Conservation (phyloP, 768 basidiomycete species). For the Neoboletus brunneissimus region DNA sequence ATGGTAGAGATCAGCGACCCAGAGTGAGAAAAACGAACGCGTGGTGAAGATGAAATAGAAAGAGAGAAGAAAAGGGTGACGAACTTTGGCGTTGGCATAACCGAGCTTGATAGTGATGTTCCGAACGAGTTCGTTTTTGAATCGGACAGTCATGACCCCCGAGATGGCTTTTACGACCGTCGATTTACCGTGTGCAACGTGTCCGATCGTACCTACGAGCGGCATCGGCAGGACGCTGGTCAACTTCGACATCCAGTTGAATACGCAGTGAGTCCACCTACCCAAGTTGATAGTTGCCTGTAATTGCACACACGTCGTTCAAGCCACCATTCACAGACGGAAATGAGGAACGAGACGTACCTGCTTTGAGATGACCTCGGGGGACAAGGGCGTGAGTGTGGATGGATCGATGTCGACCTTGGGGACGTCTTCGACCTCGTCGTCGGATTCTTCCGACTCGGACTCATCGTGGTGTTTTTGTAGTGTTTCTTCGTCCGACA, state of each 20-base stretch:
- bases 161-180: constrained; percentile 99
- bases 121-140: constrained; percentile 98
- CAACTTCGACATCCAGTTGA: not conserved
- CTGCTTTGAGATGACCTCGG: constrained; percentile 89
- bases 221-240: constrained; percentile 5
- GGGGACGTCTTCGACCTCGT: constrained; percentile 51
- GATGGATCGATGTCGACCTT: constrained; percentile 76
- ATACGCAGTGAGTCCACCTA: constrained; percentile 26
- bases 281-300: constrained; percentile 95
- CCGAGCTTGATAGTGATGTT: constrained; percentile 99
- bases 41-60: not conserved
- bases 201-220: constrained; percentile 88
- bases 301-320: constrained; percentile 11
- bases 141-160: constrained; percentile 95
- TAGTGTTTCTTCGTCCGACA: constrained; percentile 68
- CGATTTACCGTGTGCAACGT: constrained; percentile 97
- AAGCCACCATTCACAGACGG: not conserved
- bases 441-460: constrained; percentile 68
- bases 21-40: not conserved
- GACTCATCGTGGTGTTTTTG: constrained; percentile 66
- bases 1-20: not conserved
- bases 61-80: constrained; percentile 25
- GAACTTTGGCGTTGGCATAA: constrained; percentile 97
- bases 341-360: constrained; percentile 40
- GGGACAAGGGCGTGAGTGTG: constrained; percentile 83